Percentiles rank a stretch among this genome's conserved stretches.
Conservation (phyloP, 1,284 basidiomycete species). For the Chalciporus sp. region DNA sequence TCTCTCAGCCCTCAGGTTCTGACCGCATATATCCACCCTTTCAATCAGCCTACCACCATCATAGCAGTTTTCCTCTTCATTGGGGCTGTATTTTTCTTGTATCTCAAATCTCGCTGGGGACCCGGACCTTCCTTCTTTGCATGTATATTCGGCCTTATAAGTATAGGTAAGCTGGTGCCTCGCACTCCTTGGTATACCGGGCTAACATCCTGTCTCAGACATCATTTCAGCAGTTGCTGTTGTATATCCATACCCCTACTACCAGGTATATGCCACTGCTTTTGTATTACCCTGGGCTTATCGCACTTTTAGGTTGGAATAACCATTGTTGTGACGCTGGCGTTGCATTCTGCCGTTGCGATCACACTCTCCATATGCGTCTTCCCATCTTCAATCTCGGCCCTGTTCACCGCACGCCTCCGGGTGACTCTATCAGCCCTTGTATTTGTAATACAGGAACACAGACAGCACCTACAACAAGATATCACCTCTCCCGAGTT, state of each 20-base stretch:
- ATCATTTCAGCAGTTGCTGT: slow-evolving; percentile 61
- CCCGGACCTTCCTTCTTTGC: slow-evolving; percentile 69
- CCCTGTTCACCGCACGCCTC: slow-evolving; percentile 60
- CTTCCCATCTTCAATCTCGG: slow-evolving; percentile 70
- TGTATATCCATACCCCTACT: slow-evolving; percentile 71
- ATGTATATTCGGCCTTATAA: slow-evolving; percentile 59
- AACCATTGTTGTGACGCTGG: slow-evolving; percentile 61
- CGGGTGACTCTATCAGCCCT: slow-evolving; percentile 57
- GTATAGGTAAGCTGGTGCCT: slow-evolving; percentile 42
- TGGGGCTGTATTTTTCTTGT: slow-evolving; percentile 62
- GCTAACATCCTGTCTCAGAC: slow-evolving; percentile 40
- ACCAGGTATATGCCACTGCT: slow-evolving; percentile 39
- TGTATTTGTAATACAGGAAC: slow-evolving; percentile 47
- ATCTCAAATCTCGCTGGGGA: slow-evolving; percentile 61
- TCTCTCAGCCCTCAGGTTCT: too few relatives aligned
- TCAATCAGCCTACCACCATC: slow-evolving; percentile 56
- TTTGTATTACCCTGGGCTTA: background rate
- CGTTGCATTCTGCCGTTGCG: slow-evolving; percentile 61
- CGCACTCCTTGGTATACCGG: background rate
- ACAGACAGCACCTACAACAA: slow-evolving; percentile 49
- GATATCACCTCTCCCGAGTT: slow-evolving; percentile 52
- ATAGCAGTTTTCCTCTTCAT: slow-evolving; percentile 67
- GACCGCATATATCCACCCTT: slow-evolving; percentile 3
- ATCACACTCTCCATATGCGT: slow-evolving; percentile 56
- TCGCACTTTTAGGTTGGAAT: slow-evolving; percentile 44